Base-by-base conservation (phyloP, 176 grass and related monocot species). In the Aegilops longissima region DNA sequence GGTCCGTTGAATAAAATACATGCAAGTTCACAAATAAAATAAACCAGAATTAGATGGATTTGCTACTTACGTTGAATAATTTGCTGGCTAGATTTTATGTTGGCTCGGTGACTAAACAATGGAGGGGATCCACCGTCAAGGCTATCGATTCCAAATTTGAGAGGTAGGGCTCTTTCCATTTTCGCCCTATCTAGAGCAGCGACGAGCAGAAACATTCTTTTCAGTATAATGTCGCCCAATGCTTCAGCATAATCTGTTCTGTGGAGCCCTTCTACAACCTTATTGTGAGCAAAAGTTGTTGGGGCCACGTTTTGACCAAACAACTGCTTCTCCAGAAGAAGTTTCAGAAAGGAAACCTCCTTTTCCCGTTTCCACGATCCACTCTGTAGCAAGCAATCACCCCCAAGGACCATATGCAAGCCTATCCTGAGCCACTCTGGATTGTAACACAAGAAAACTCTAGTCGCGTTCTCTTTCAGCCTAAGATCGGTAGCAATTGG, bases 361-460 rank as follows among this genome's bases (percentile, higher is more conserved):
- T 77, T 84, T n/a, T 86, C 90, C 62, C 2, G 38, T 82, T 85
- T 87, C 72, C 24, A 56, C 30, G 30, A 70, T 56, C 76, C 85
- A 87, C 87, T 77, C 18, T 70, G 59, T 58, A 90, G 54, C 77
- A 90, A 79, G 27, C 64, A 83, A 82, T 92, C 93, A 29, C 87
- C 87, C 8, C 90, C 93, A 17, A 92, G 88, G 58, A 95, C 76
- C 80, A 95, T 90, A 88, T 95, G 82, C 70, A 95, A 80, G 6
- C 93, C 93, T 83, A 88, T 85, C 61, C 88, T 87, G 52, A 95
- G 93, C 93, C 90, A 95, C 68, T 83, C 62, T 66, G 90, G 85
- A 61, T 88, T 90, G 63, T 95, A 95, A 49, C 52, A 90, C 90
- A 95, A 78, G 33, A 95, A 89, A 51, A 83, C 31, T 72, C 68